Base-by-base conservation (phyloP, 1,284 basidiomycete species). In the Sporisorium graminicola region DNA sequence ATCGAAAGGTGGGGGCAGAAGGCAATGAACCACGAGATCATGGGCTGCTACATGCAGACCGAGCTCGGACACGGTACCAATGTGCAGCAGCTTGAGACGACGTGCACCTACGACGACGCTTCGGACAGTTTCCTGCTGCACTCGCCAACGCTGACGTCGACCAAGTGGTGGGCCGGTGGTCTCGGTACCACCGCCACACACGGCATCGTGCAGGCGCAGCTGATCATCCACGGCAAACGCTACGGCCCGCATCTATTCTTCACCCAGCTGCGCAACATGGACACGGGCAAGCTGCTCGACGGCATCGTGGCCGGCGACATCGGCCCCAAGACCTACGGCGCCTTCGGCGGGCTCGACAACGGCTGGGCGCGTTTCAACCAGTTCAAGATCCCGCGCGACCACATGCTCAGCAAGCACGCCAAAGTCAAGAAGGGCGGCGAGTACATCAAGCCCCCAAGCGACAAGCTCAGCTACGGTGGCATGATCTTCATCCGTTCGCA, bases 201-300 rank as follows among this genome's bases (percentile, higher is more conserved):
- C 83, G 92, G 91, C 12, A 89, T 92, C 18, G 90, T 94, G 0
- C 92, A 93, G 80, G 92, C 93, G 1, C 90, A 91, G 70, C 87
- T 94, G 13, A 89, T 93, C 61, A 87, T 93, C 12, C 89, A 90
- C 0, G 91, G 90, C 24, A 89, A 89, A 80, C 89, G 91, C 73
- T 86, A 90, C 68, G 93, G 93, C 0, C 92, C 92, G 2, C 92
- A 94, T 85, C 86, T 93, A 42, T 94, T 94, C 86, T 89, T 93
- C 67, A 87, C 92, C 1, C 79, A 76, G 29, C 66, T 83, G 20
- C 73, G 82, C 26, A 60, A 70, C 27, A 77, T 92, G 46, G 88
- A 91, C 89, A 77, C 51, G 83, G 91, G 93, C 78, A 87, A 84
- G 31, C 81, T 89, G 4, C 86, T 92, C 18, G 90, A 90, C n/a